Evolutionary conservation across 345 rosid genomes (phyloP).

Genomic region (Salix suchowensis): DNA sequence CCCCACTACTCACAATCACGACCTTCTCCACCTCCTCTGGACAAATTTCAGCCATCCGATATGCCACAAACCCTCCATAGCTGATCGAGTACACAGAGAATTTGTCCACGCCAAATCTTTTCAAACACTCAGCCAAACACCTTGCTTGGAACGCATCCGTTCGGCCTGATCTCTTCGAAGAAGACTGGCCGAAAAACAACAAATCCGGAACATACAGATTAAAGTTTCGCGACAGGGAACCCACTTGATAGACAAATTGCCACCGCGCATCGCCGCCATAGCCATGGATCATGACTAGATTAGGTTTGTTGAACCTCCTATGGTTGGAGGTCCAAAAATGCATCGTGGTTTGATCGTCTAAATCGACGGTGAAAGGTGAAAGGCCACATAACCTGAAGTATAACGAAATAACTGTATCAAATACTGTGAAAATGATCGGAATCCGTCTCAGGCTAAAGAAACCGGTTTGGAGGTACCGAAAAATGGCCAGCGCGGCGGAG

Average conservation of each 20-base stretch:
- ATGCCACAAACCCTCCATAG: constrained; percentile 78
- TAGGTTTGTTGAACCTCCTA: constrained; percentile 31
- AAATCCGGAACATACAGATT: constrained; percentile 65
- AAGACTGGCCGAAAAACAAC: constrained; percentile 57
- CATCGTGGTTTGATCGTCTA: constrained; percentile 55
- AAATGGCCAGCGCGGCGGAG: constrained; percentile 2
- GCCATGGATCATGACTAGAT: constrained; percentile 67
- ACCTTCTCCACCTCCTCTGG: constrained; percentile 51
- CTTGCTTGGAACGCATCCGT: constrained; percentile 54
- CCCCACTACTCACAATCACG: constrained; percentile 65
- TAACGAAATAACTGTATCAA: constrained; percentile 38
- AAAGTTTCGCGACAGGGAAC: constrained; percentile 44
- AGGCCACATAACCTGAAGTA: constrained; percentile 52
- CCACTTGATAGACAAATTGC: constrained; percentile 62
- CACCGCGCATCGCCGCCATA: constrained; percentile 63
- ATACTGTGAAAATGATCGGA: constrained; percentile 31
- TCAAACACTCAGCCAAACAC: constrained; percentile 50
- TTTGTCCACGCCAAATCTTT: constrained; percentile 43
- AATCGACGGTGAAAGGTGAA: constrained; percentile 48
- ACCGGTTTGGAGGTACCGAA: background rate
- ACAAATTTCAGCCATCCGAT: constrained; percentile 58
- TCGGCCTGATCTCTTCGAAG: constrained; percentile 35
- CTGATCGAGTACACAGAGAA: constrained; percentile 55
- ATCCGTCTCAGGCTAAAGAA: background rate
- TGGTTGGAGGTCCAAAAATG: constrained; percentile 59